Evolutionary conservation across 2,329 filamentous ascomycete species (phyloP).

Genomic region (Cladosporium sp.): DNA sequence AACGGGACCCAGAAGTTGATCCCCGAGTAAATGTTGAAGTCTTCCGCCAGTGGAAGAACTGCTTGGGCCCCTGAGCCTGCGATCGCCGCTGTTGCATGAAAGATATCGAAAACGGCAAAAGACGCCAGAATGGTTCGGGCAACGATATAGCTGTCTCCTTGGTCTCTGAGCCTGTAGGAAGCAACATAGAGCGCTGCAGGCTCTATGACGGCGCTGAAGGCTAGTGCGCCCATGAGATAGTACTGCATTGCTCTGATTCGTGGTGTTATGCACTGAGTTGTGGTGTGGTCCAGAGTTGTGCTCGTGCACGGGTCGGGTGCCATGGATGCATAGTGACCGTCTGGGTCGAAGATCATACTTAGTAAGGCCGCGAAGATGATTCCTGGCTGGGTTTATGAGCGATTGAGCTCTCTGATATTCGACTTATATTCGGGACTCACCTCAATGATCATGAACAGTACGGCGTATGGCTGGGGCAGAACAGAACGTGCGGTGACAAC

Average conservation of each 20-base stretch:
- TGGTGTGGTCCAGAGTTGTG: neutral
- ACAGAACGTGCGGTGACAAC: neutral
- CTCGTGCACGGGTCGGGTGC: neutral
- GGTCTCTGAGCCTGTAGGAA: neutral
- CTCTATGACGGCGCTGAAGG: conserved; percentile 14
- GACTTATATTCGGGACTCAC: neutral
- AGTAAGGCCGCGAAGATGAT: neutral
- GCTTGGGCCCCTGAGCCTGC: neutral
- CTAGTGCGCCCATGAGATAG: conserved; percentile 5
- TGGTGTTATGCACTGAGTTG: neutral
- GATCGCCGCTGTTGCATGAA: neutral
- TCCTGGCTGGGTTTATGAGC: neutral
- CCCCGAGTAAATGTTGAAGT: neutral
- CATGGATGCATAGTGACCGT: neutral
- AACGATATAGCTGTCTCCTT: neutral
- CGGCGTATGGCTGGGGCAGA: neutral
- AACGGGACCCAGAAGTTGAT: neutral
- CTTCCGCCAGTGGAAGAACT: neutral
- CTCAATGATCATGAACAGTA: conserved; percentile 4
- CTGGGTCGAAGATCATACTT: neutral
- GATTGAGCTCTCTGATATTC: too few species aligned
- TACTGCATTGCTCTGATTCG: conserved; percentile 2
- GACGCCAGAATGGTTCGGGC: neutral
- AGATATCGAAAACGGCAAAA: neutral
- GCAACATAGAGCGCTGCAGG: conserved; percentile 1